Conservation (phyloP, 139 green algal species). For the Tetraselmis striata region DNA sequence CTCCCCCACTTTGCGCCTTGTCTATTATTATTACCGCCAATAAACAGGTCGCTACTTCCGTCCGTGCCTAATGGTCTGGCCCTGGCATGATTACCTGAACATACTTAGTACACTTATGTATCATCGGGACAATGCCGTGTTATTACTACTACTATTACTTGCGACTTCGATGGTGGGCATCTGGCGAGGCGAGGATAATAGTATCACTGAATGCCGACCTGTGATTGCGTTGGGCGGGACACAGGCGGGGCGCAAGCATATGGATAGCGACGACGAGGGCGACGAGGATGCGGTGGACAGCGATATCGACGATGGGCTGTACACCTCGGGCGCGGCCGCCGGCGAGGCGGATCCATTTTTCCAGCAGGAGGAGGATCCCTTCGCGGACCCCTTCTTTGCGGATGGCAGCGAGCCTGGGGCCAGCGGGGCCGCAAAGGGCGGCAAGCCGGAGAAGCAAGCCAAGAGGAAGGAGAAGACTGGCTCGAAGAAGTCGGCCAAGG, state of each 20-base stretch:
- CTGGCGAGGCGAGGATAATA: too few relatives aligned
- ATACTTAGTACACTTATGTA: too few relatives aligned
- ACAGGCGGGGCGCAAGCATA: slow-evolving; percentile 4
- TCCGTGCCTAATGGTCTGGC: too few relatives aligned
- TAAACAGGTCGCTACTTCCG: too few relatives aligned
- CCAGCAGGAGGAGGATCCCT: slow-evolving; percentile 52
- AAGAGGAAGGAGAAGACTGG: slow-evolving; percentile 17
- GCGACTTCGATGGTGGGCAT: too few relatives aligned
- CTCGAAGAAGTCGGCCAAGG: neutral
- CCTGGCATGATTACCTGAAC: too few relatives aligned
- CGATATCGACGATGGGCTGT: slow-evolving; percentile 13
- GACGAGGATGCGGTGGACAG: slow-evolving; percentile 28
- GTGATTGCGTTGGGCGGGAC: too few relatives aligned
- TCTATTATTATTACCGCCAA: too few relatives aligned
- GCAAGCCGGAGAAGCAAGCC: slow-evolving; percentile 9
- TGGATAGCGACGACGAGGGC: slow-evolving; percentile 20
- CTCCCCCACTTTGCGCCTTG: too few relatives aligned
- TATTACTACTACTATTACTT: too few relatives aligned
- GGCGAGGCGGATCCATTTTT: slow-evolving; percentile 37
- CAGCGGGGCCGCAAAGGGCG: neutral
- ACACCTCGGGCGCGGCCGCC: slow-evolving; percentile 6
- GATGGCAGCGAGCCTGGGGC: slow-evolving; percentile 6
- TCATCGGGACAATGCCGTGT: too few relatives aligned
- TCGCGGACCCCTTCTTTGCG: slow-evolving; percentile 81
- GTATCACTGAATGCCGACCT: too few relatives aligned